A percentile compares a stretch with the other conserved stretches of the same genome.
phyloP scores from a whole-genome alignment of 2,329 filamentous ascomycete species.

The Lachnum nothofagi region DNA sequence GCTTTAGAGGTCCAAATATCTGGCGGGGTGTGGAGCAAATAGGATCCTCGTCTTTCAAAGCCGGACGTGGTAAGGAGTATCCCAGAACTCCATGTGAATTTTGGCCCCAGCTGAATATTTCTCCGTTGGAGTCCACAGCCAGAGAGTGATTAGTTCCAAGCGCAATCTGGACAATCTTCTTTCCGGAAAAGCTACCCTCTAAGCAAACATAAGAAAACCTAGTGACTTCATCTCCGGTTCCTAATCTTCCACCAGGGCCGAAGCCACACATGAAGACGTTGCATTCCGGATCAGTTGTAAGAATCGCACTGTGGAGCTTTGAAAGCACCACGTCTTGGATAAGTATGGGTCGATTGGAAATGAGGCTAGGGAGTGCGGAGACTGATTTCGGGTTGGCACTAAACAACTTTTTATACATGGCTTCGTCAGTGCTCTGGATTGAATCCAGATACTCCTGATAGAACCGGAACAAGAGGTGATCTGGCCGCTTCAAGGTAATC shows the following conservation, averaged over 20 bases:
- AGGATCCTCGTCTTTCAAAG: constrained; percentile 72
- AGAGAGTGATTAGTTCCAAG: constrained; percentile 89
- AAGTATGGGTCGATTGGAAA: constrained; percentile 65
- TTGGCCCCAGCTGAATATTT: constrained; percentile 90
- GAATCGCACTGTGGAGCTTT: constrained; percentile 82
- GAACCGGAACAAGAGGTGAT: constrained; percentile 69
- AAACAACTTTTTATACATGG: constrained; percentile 14
- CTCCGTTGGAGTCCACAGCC: constrained; percentile 78
- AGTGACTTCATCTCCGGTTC: constrained; percentile 83
- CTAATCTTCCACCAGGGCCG: constrained; percentile 82
- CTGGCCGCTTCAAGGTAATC: constrained; percentile 68
- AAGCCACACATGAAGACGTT: constrained; percentile 93
- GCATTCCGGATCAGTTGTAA: constrained; percentile 80
- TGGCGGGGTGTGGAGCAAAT: constrained; percentile 78
- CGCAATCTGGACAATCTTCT: constrained; percentile 69
- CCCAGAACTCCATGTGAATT: constrained; percentile 83
- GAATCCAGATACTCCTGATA: constrained; percentile 60
- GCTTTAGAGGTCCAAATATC: constrained; percentile 86
- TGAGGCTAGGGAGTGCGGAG: constrained; percentile 62
- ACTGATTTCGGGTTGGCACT: constrained; percentile 29
- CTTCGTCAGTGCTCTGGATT: constrained; percentile 16
- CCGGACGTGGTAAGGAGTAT: constrained; percentile 65
- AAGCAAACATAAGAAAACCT: constrained; percentile 82
- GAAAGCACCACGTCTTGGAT: constrained; percentile 82
- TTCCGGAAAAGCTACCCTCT: constrained; percentile 65